Evolutionary conservation across 1,284 basidiomycete genomes (phyloP), one percentile per base, ranked within the genome.

Genomic region (Pyrrhoderma noxium): DNA sequence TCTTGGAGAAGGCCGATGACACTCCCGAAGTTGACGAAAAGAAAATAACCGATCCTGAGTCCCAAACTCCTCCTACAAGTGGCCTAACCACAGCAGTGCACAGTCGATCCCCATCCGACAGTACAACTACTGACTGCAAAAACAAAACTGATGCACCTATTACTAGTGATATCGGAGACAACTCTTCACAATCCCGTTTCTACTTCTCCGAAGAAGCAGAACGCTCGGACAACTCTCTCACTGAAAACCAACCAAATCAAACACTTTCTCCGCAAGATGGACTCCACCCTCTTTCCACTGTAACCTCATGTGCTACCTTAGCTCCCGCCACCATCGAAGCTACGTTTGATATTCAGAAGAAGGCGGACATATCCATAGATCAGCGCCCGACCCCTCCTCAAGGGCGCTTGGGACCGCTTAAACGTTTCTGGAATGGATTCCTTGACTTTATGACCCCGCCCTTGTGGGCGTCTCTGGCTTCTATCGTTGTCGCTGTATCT

Each of bases 401-500:
- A 8, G 67, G 69, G 4, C 67, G 68, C 35, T 36, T 61, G 7
- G 62, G 64, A 47, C 64, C 63, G 21, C 22, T 67, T 2, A 57
- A 56, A 14, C 65, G 64, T 11, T 40, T 60, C 7, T 71, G 73
- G 62, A 63, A 62, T n/a, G 68, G 68, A 0, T 65, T 93, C 58
- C 78, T 78, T 61, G 74, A 76, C 22, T 93, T 94, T 70, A 92
- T 94, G 90, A 93, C 91, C 0, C 82, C 83, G 0, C 90, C 90
- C 0, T 78, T 93, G 25, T 86, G 87, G 74, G 87, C 89, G 0
- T 86, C 92, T 2, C 64, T 92, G 8, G 65, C 81, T 1, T 90
- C 89, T 1, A 71, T 97, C 36, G 56, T 91, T 46, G 89, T 95
- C 37, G 92, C 93, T 0, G 78, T 89, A 59, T 74, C 87, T 14